A percentile compares a stretch with the other conserved stretches of the same genome.
Evolutionary conservation across 768 basidiomycete genomes (phyloP).

Genomic region (Lactarius tabidus): DNA sequence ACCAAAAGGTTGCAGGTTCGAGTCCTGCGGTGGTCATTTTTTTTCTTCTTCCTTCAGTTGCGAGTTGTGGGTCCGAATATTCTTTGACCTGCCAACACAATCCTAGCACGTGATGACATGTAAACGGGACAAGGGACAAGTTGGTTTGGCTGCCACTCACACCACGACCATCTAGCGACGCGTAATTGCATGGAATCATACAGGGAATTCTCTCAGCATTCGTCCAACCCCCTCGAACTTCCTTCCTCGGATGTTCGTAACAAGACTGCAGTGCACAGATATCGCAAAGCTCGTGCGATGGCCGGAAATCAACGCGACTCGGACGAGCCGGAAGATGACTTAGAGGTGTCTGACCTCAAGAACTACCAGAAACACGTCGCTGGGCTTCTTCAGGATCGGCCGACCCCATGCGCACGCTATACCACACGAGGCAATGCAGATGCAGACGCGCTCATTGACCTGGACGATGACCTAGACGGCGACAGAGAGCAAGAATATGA

Average conservation of each 20-base stretch:
- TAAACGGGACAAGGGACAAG: not conserved
- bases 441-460: slow-evolving; percentile 37
- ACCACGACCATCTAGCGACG: not conserved
- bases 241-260: slow-evolving; percentile 57
- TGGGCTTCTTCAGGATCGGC: slow-evolving; percentile 37
- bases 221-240: slow-evolving; percentile 70
- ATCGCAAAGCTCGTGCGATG: slow-evolving; percentile 35
- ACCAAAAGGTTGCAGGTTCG: slow-evolving; percentile 97
- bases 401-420: slow-evolving; percentile 11
- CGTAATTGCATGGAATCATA: slow-evolving; percentile 35
- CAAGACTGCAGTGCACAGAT: slow-evolving; percentile 41
- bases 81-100: not conserved
- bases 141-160: not conserved
- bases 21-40: slow-evolving; percentile 72
- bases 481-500: slow-evolving; percentile 39
- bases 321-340: slow-evolving; percentile 48
- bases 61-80: not conserved
- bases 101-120: slow-evolving; percentile 11
- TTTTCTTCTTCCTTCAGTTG: not conserved
- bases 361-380: slow-evolving; percentile 51
- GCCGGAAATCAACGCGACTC: slow-evolving; percentile 37
- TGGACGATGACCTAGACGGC: slow-evolving; percentile 49
- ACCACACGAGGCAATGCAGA: slow-evolving; percentile 4
- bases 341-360: slow-evolving; percentile 38
- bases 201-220: slow-evolving; percentile 57